Conservation (phyloP, 805 yeast species). For the Barnettozyma salicaria region DNA sequence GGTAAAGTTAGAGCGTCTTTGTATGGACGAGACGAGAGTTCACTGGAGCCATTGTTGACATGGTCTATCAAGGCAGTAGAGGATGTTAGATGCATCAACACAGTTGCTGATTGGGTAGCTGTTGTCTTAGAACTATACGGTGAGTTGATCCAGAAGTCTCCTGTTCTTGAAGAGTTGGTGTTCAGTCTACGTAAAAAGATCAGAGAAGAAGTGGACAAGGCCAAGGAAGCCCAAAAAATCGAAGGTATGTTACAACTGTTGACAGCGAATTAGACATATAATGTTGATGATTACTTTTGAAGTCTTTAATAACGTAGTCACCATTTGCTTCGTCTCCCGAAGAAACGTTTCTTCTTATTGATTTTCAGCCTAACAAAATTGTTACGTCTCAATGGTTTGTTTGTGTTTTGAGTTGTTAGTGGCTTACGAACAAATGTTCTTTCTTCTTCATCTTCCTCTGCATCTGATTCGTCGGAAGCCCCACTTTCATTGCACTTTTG, state of each 20-base stretch:
- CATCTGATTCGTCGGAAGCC: slow-evolving; percentile 5
- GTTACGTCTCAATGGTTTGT: slow-evolving; percentile 19
- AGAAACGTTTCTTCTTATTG: slow-evolving; percentile 36
- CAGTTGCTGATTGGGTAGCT: slow-evolving; percentile 68
- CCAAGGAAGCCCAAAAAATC: slow-evolving; percentile 81
- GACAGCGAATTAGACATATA: slow-evolving; percentile 36
- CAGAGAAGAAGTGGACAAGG: slow-evolving; percentile 62
- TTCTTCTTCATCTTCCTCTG: slow-evolving; percentile 19
- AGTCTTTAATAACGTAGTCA: slow-evolving; percentile 1
- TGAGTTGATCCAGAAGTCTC: slow-evolving; percentile 61
- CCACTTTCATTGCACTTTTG: not conserved
- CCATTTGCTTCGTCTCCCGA: slow-evolving; percentile 33
- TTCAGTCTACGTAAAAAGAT: slow-evolving; percentile 55
- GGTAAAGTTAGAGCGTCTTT: slow-evolving; percentile 85
- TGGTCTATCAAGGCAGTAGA: slow-evolving; percentile 77
- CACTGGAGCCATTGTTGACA: slow-evolving; percentile 76
- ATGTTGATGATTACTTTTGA: not conserved
- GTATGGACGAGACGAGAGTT: slow-evolving; percentile 75
- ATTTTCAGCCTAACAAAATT: slow-evolving; percentile 51
- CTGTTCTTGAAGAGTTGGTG: slow-evolving; percentile 71
- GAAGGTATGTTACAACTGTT: slow-evolving; percentile 91
- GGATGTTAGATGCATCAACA: slow-evolving; percentile 61
- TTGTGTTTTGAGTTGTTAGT: slow-evolving; percentile 31
- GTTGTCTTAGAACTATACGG: slow-evolving; percentile 73
- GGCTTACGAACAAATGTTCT: slow-evolving; percentile 15